Conservation (phyloP, 176 grass and related monocot species). For the Musa troglodytarum region DNA sequence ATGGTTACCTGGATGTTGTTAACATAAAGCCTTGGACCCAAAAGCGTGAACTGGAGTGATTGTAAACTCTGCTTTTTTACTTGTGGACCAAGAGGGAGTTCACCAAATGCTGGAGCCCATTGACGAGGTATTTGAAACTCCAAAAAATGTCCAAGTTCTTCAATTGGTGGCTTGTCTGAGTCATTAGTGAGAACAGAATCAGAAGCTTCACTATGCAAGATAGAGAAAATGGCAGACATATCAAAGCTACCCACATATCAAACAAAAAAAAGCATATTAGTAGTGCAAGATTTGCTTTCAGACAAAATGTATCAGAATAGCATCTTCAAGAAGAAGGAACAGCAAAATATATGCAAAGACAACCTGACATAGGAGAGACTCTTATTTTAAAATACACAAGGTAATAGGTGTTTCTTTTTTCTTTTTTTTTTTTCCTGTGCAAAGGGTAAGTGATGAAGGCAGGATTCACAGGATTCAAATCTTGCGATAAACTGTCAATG, state of each 20-base stretch:
- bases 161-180: constrained; percentile 87
- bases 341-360: neutral
- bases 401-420: too few relatives aligned
- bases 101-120: constrained; percentile 80
- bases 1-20: constrained; percentile 45
- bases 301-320: neutral
- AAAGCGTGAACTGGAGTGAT: constrained; percentile 65
- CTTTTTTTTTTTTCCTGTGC: too few relatives aligned
- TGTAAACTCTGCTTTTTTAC: constrained; percentile 51
- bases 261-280: neutral
- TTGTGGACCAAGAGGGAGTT: constrained; percentile 58
- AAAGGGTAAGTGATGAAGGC: too few relatives aligned
- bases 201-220: neutral
- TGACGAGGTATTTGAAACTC: constrained; percentile 81
- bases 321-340: neutral
- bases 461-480: too few relatives aligned
- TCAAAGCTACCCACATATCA: too few relatives aligned
- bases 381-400: too few relatives aligned
- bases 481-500: too few relatives aligned
- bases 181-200: constrained; percentile 7
- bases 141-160: constrained; percentile 71
- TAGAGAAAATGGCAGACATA: too few relatives aligned
- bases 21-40: constrained; percentile 68
- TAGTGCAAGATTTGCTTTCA: neutral
- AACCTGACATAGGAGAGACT: neutral